Conservation (phyloP, 2,329 filamentous ascomycete genomes). For the Curvularia verruculosa region DNA sequence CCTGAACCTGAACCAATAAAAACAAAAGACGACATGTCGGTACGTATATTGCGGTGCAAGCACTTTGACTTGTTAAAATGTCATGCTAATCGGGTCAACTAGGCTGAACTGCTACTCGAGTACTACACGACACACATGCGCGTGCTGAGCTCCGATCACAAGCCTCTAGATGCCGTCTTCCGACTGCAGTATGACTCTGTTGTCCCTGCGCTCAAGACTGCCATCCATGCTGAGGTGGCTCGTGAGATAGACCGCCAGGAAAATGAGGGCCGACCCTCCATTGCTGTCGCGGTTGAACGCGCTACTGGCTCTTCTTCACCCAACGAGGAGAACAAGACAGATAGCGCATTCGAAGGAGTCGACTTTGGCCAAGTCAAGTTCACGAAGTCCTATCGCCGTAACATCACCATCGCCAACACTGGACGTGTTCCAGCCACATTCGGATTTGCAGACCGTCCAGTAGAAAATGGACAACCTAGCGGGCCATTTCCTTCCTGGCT, state of each 20-base stretch:
- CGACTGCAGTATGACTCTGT: conserved; percentile 85
- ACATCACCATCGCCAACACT: conserved; percentile 89
- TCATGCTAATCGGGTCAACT: neutral
- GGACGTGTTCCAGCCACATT: conserved; percentile 80
- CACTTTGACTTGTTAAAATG: too few species aligned
- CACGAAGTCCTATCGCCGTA: conserved; percentile 67
- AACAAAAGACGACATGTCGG: conserved; percentile 64
- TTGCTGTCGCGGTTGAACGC: conserved; percentile 81
- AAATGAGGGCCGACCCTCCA: conserved; percentile 82
- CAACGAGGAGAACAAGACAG: conserved; percentile 40
- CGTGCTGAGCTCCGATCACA: conserved; percentile 92
- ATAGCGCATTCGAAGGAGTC: conserved; percentile 61
- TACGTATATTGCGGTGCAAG: neutral
- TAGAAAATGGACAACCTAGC: conserved; percentile 52
- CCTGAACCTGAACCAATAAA: conserved; percentile 57
- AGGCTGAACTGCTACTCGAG: conserved; percentile 61
- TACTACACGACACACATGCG: conserved; percentile 88
- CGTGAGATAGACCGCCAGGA: conserved; percentile 87
- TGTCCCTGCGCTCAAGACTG: conserved; percentile 81
- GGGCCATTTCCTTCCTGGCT: conserved; percentile 70
- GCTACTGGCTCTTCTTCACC: conserved; percentile 34
- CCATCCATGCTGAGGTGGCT: conserved; percentile 84
- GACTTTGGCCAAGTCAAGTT: conserved; percentile 80
- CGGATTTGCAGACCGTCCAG: conserved; percentile 76
- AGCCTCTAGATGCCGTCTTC: conserved; percentile 85